These are phyloP conservation scores for Ochetophila trinervis DNA, from an alignment of 306 rosid species.

Conservation along the genomic window DNA sequence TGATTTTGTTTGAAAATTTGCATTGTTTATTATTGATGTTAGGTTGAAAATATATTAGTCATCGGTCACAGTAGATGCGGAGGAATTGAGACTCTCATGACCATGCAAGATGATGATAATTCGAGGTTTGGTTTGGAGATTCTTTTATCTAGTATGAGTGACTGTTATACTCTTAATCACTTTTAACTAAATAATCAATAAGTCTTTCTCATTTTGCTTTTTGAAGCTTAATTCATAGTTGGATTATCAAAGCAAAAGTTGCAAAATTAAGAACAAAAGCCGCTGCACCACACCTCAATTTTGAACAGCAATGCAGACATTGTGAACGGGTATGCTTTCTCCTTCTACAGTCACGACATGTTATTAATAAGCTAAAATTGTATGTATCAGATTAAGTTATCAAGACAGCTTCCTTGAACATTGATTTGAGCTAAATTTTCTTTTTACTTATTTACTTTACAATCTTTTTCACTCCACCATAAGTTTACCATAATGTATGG, in stretches of 20 bases:
- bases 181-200: not conserved
- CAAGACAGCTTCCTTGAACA: too few species aligned
- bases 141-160: too few species aligned
- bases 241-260: conserved; percentile 61
- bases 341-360: not conserved
- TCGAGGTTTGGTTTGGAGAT: conserved; percentile 43
- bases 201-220: conserved; percentile 13
- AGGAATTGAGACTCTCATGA: conserved; percentile 82
- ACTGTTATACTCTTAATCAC: not conserved
- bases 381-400: too few species aligned
- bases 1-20: not conserved
- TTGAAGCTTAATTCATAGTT: conserved; percentile 59
- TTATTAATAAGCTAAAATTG: too few species aligned
- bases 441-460: too few species aligned
- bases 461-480: too few species aligned
- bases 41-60: conserved; percentile 83
- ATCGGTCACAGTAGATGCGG: conserved; percentile 92
- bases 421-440: too few species aligned
- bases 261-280: conserved; percentile 68
- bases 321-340: conserved; percentile 71
- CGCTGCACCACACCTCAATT: conserved; percentile 55
- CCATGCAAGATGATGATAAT: conserved; percentile 53
- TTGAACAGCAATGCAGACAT: conserved; percentile 72
- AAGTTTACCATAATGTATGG: too few species aligned
- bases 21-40: conserved; percentile 17